phyloP scores from a whole-genome alignment of 441 rosid species.

The Euphorbia celastroides region DNA sequence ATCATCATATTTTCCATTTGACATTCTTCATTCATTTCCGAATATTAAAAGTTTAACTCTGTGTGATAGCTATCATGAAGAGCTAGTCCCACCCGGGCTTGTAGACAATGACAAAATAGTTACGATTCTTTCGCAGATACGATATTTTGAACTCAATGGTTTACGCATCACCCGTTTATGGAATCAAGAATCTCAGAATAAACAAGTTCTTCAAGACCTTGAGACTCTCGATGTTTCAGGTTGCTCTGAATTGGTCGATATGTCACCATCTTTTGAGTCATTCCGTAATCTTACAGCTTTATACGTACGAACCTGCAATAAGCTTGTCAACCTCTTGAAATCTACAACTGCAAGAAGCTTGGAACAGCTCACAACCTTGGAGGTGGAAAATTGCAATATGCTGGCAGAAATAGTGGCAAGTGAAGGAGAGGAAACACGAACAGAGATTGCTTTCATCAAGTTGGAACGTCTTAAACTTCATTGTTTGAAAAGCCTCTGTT shows the following conservation, averaged over 20 bases:
- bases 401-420: constrained; percentile 6
- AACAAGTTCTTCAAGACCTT: constrained; percentile 10
- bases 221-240: not conserved
- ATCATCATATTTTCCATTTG: constrained; percentile 16
- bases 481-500: constrained; percentile 14
- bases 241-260: constrained; percentile 2
- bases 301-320: not conserved
- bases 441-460: constrained; percentile 11
- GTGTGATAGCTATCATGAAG: constrained; percentile 1
- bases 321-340: constrained; percentile 11
- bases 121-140: not conserved
- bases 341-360: constrained; percentile 16
- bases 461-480: constrained; percentile 7
- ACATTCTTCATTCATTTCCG: no score
- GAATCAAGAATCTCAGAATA: not conserved
- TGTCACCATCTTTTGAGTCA: constrained; percentile 8
- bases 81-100: constrained; percentile 15
- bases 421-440: not conserved
- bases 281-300: constrained; percentile 9
- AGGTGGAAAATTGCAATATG: not conserved
- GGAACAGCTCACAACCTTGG: constrained; percentile 4
- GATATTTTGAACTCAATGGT: not conserved
- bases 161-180: no score
- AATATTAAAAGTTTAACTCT: constrained; percentile 1
- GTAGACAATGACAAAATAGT: not conserved